phyloP scores from a whole-genome alignment of 2,329 filamentous ascomycete species.

The Leptographium procerum region DNA sequence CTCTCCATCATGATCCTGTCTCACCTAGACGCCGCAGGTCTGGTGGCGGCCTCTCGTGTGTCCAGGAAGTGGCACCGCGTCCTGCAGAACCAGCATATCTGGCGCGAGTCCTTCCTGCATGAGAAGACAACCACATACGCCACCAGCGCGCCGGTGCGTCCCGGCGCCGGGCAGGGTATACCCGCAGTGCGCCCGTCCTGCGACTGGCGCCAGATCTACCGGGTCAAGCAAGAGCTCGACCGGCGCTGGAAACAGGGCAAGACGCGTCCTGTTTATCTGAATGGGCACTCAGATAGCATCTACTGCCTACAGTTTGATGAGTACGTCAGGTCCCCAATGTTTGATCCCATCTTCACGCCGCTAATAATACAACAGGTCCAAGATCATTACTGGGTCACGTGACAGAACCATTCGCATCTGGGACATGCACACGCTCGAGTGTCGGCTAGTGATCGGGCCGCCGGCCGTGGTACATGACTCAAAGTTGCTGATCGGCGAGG shows the following conservation, averaged over 20 bases:
- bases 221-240: slow-evolving; percentile 63
- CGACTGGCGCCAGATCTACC: slow-evolving; percentile 80
- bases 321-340: slow-evolving; percentile 40
- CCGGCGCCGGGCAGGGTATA: slow-evolving; percentile 46
- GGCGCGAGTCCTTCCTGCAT: slow-evolving; percentile 51
- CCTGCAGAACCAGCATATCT: slow-evolving; percentile 44
- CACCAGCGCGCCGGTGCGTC: slow-evolving; percentile 38
- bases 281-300: slow-evolving; percentile 89
- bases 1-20: slow-evolving; percentile 48
- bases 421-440: slow-evolving; percentile 84
- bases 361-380: slow-evolving; percentile 44
- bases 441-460: slow-evolving; percentile 76
- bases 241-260: slow-evolving; percentile 68
- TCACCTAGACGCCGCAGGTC: slow-evolving; percentile 40
- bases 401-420: slow-evolving; percentile 93
- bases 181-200: slow-evolving; percentile 47
- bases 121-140: slow-evolving; percentile 51
- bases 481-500: slow-evolving; percentile 38
- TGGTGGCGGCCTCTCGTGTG: slow-evolving; percentile 38
- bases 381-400: slow-evolving; percentile 92
- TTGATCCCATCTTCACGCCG: slow-evolving; percentile 12
- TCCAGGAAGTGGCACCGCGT: slow-evolving; percentile 38
- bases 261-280: slow-evolving; percentile 75
- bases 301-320: slow-evolving; percentile 98
- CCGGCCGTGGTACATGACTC: slow-evolving; percentile 47